phyloP scores from a whole-genome alignment of 352 stramenopile genomes.

The Globisporangium middletonii region DNA sequence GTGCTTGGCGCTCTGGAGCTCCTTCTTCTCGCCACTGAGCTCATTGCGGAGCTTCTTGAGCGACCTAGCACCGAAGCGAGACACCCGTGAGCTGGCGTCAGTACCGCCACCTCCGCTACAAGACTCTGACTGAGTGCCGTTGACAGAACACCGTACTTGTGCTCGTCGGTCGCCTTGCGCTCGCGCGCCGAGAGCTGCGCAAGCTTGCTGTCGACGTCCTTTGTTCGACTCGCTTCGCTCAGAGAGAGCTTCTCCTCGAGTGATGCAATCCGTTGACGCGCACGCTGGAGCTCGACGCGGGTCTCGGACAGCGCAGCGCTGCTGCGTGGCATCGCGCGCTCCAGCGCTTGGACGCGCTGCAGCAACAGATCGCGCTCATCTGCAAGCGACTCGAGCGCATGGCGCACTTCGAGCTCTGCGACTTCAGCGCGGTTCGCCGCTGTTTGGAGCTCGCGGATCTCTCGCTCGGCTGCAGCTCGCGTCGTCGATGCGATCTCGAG shows the following conservation, averaged over 20 bases:
- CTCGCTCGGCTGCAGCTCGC: not conserved
- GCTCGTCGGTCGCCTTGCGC: conserved; percentile 32
- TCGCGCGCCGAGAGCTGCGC: conserved; percentile 26
- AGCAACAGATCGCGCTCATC: conserved; percentile 20
- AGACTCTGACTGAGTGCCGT: not conserved
- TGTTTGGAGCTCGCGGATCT: conserved; percentile 4
- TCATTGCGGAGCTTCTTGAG: conserved; percentile 41
- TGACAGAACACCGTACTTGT: conserved; percentile 25
- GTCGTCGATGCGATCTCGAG: conserved; percentile 4
- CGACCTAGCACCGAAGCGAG: conserved; percentile 11
- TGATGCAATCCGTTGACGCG: conserved; percentile 36
- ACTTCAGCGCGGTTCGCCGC: conserved; percentile 13
- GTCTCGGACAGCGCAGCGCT: conserved; percentile 20
- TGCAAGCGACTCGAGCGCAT: conserved; percentile 11
- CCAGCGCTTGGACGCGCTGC: conserved; percentile 13
- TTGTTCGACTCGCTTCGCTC: conserved; percentile 18
- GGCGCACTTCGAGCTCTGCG: conserved; percentile 6
- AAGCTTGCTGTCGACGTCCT: conserved; percentile 33
- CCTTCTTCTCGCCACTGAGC: conserved; percentile 21
- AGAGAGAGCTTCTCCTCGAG: conserved; percentile 41
- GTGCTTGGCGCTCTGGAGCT: conserved; percentile 22
- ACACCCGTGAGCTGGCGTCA: not conserved
- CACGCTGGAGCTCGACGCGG: conserved; percentile 46
- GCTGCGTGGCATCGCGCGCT: conserved; percentile 9
- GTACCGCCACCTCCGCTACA: not conserved